These are phyloP conservation scores for Leishmania aethiopica DNA, from an alignment of 208 protist genomes.

Conservation along the genomic window DNA sequence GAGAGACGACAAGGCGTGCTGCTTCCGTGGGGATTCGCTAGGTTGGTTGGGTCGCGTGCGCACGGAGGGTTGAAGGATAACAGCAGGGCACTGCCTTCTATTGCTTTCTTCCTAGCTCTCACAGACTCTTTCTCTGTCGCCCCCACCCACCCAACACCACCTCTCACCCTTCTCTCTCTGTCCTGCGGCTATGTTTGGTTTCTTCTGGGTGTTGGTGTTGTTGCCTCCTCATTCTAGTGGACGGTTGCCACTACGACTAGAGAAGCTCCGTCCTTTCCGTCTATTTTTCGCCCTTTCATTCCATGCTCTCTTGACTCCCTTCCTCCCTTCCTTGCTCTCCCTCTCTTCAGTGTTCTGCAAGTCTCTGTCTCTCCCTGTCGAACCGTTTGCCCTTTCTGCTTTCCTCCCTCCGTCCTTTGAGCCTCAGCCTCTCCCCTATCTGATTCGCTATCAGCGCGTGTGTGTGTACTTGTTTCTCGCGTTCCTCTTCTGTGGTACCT, in stretches of 20 bases:
- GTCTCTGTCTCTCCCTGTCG: too few species aligned
- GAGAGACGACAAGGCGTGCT: not conserved
- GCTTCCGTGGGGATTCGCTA: not conserved
- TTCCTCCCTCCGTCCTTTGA: too few species aligned
- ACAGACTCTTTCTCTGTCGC: constrained; percentile 7
- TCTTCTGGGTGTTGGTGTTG: not conserved
- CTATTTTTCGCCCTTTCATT: not conserved
- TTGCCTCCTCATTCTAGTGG: not conserved
- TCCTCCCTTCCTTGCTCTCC: not conserved
- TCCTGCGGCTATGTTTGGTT: not conserved
- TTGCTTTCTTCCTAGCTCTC: not conserved
- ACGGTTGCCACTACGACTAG: not conserved
- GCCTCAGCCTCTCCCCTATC: too few species aligned
- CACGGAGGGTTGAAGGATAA: not conserved
- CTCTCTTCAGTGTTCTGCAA: not conserved
- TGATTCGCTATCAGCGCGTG: too few species aligned
- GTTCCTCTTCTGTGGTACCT: not conserved
- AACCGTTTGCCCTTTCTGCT: too few species aligned
- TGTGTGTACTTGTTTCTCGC: too few species aligned
- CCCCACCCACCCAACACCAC: not conserved
- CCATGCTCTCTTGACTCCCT: not conserved
- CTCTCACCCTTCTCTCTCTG: not conserved
- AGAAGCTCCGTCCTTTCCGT: not conserved
- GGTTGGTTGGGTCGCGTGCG: not conserved
- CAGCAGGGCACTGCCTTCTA: not conserved